Conservation (phyloP, 495 filamentous ascomycete species). For the Baudoinia panamericana region DNA sequence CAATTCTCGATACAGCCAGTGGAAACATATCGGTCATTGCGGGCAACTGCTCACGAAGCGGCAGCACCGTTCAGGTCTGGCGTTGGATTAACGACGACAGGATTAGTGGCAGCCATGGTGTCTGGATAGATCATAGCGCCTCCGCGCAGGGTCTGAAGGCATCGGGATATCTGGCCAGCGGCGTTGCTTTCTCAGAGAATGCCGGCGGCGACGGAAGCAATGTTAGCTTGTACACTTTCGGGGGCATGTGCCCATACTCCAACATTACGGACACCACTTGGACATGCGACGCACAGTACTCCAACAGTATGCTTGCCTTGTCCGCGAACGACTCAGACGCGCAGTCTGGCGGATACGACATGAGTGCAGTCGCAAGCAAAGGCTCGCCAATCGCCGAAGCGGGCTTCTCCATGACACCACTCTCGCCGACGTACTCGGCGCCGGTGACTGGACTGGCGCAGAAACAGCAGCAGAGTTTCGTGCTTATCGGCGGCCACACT, state of each 20-base stretch:
- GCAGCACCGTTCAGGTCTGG: slow-evolving; percentile 41
- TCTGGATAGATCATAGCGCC: slow-evolving; percentile 36
- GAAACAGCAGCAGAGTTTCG: slow-evolving; percentile 57
- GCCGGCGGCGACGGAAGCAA: slow-evolving; percentile 39
- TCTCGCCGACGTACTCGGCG: slow-evolving; percentile 50
- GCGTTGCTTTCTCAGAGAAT: slow-evolving; percentile 52
- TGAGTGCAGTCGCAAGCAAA: slow-evolving; percentile 34
- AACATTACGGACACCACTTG: slow-evolving; percentile 36
- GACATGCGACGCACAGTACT: slow-evolving; percentile 58
- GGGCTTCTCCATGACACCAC: slow-evolving; percentile 67
- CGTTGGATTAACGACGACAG: slow-evolving; percentile 34
- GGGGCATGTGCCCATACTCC: slow-evolving; percentile 69
- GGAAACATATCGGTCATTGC: slow-evolving; percentile 57
- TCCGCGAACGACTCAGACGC: slow-evolving; percentile 29
- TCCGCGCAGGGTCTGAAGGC: slow-evolving; percentile 23
- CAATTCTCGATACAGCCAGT: slow-evolving; percentile 48
- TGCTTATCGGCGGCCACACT: slow-evolving; percentile 80
- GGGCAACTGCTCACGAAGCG: slow-evolving; percentile 47
- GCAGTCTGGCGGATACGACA: slow-evolving; percentile 26
- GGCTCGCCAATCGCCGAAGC: slow-evolving; percentile 66
- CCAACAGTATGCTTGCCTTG: slow-evolving; percentile 56
- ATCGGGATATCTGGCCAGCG: slow-evolving; percentile 39
- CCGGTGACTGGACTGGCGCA: slow-evolving; percentile 24
- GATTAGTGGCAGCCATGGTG: slow-evolving; percentile 38
- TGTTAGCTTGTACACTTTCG: slow-evolving; percentile 57